phyloP scores from a whole-genome alignment of 2,329 filamentous ascomycete genomes.

The Trichophyton verrucosum region DNA sequence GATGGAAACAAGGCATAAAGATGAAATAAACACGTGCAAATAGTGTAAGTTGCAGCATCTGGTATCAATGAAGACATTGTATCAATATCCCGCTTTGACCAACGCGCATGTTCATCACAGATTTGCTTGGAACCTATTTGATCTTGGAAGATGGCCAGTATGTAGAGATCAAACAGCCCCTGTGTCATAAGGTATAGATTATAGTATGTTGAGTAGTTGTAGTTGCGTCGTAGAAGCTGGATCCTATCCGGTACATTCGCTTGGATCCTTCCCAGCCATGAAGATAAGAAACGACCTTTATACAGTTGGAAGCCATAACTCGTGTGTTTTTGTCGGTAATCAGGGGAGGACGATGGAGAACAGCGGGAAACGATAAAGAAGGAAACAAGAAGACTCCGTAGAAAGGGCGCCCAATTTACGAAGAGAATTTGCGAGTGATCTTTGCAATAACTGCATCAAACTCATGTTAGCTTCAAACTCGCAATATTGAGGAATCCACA shows the following conservation, averaged over 20 bases:
- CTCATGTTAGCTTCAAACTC: not conserved
- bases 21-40: not conserved
- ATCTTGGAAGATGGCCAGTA: not conserved
- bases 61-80: not conserved
- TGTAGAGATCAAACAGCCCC: not conserved
- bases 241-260: not conserved
- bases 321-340: not conserved
- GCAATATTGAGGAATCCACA: not conserved
- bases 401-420: constrained; percentile 13
- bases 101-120: not conserved
- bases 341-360: not conserved
- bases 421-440: constrained; percentile 73
- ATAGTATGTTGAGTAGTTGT: not conserved
- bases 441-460: constrained; percentile 70
- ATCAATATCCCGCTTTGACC: not conserved
- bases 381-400: not conserved
- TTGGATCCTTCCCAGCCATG: not conserved
- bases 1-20: not conserved
- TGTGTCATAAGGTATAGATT: not conserved
- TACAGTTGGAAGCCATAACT: not conserved
- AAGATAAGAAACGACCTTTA: not conserved
- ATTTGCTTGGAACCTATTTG: not conserved
- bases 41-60: not conserved
- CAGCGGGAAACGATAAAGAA: not conserved
- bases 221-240: not conserved